Percentiles rank a stretch among this genome's conserved stretches.
Evolutionary conservation across 2,329 filamentous ascomycete genomes (phyloP).

Genomic region (Diaporthe helianthi): DNA sequence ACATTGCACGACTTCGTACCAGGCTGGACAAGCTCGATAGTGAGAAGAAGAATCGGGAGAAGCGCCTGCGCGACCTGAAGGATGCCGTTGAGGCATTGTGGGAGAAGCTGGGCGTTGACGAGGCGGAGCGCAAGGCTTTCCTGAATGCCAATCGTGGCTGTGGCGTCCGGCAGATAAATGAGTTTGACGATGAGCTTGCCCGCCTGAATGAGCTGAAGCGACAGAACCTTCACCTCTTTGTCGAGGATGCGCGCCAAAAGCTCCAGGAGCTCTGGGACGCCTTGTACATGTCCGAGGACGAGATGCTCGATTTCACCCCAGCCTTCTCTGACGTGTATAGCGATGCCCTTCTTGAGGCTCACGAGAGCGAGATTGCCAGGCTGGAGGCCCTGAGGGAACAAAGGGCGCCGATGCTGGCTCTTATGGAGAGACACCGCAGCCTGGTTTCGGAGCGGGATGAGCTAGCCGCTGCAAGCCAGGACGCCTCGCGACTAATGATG

Average conservation of each 20-base stretch:
- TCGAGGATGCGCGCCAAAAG: slow-evolving; percentile 89
- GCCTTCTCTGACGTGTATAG: slow-evolving; percentile 98
- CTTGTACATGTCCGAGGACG: slow-evolving; percentile 94
- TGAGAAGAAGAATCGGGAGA: slow-evolving; percentile 87
- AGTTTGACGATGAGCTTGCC: slow-evolving; percentile 89
- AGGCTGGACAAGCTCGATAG: slow-evolving; percentile 84
- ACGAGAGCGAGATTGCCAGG: slow-evolving; percentile 87
- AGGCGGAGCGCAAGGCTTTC: slow-evolving; percentile 84
- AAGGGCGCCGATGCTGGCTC: slow-evolving; percentile 79
- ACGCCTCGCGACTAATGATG: slow-evolving; percentile 90
- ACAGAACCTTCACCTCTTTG: slow-evolving; percentile 93
- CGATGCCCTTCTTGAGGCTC: slow-evolving; percentile 91
- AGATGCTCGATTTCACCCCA: slow-evolving; percentile 97
- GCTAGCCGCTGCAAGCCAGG: slow-evolving; percentile 87
- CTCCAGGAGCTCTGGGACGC: slow-evolving; percentile 95
- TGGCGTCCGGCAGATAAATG: slow-evolving; percentile 89
- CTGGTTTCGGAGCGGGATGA: slow-evolving; percentile 88
- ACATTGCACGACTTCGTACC: slow-evolving; percentile 73
- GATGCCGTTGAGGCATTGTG: slow-evolving; percentile 83
- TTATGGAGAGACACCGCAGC: slow-evolving; percentile 83
- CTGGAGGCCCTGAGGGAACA: slow-evolving; percentile 86
- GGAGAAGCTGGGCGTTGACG: slow-evolving; percentile 85
- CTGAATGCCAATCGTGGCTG: slow-evolving; percentile 88
- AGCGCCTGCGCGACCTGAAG: slow-evolving; percentile 71
- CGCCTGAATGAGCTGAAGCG: slow-evolving; percentile 91